Evolutionary conservation across 2,329 filamentous ascomycete genomes (phyloP).

Genomic region (Cyanodermella asteris): DNA sequence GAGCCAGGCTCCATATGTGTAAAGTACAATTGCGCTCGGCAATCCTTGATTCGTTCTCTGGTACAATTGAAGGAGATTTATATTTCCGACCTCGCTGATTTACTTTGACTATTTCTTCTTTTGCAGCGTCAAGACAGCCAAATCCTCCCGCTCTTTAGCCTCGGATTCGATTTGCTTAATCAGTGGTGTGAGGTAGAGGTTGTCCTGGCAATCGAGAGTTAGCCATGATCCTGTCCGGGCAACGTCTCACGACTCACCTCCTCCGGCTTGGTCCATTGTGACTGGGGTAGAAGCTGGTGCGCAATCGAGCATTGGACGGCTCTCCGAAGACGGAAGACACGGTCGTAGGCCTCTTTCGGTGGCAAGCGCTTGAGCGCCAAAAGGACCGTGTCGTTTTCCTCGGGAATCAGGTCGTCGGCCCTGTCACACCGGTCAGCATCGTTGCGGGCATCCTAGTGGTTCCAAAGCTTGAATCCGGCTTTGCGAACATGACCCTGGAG

Average conservation of each 20-base stretch:
- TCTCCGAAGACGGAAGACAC: constrained; percentile 88
- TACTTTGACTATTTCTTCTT: constrained; percentile 21
- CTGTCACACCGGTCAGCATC: constrained; percentile 24
- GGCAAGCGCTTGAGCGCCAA: constrained; percentile 76
- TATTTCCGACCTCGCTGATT: too few relatives aligned
- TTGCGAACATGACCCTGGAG: neutral
- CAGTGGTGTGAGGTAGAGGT: constrained; percentile 42
- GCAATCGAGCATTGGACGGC: constrained; percentile 59
- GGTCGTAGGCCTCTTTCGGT: constrained; percentile 82
- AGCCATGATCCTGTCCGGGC: neutral
- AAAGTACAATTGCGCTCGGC: too few relatives aligned
- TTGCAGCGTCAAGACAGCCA: constrained; percentile 43
- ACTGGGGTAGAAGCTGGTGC: constrained; percentile 40
- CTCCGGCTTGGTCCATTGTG: constrained; percentile 45
- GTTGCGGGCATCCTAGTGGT: neutral
- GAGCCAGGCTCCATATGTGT: too few relatives aligned
- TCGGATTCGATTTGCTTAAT: constrained; percentile 49
- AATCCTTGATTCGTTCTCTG: too few relatives aligned
- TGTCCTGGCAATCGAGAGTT: constrained; percentile 28
- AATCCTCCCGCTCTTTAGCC: constrained; percentile 42
- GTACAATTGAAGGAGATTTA: too few relatives aligned
- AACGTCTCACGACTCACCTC: constrained; percentile 28
- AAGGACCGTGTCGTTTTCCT: constrained; percentile 75
- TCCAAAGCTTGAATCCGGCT: neutral
- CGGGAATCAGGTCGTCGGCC: constrained; percentile 82